These are phyloP conservation scores for Penicillium brevicompactum DNA, from an alignment of 2,329 filamentous ascomycete species.

Conservation along the genomic window DNA sequence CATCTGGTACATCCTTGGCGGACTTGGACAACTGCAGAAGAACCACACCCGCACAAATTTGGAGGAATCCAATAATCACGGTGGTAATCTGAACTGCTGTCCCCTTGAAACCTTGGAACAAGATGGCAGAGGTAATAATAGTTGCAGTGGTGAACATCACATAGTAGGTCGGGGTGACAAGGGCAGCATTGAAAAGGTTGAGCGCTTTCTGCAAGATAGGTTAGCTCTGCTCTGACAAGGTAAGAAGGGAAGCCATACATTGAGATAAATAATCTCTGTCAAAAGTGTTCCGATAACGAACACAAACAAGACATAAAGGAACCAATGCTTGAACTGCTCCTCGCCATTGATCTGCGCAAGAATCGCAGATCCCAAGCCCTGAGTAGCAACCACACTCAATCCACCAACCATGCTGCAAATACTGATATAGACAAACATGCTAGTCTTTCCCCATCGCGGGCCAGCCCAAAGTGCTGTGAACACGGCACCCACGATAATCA, in stretches of 20 bases:
- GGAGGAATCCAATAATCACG: constrained; percentile 88
- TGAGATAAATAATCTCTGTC: constrained; percentile 93
- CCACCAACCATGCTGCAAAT: constrained; percentile 96
- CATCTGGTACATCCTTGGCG: constrained; percentile 93
- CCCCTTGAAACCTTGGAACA: constrained; percentile 94
- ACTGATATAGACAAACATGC: constrained; percentile 95
- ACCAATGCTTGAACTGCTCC: constrained; percentile 96
- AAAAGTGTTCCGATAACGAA: constrained; percentile 88
- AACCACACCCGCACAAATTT: constrained; percentile 90
- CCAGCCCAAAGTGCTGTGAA: constrained; percentile 78
- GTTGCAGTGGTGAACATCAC: constrained; percentile 97
- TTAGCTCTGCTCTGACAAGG: neutral
- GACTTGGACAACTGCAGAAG: constrained; percentile 96
- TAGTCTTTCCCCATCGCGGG: constrained; percentile 90
- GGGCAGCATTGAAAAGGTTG: constrained; percentile 92
- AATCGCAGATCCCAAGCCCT: constrained; percentile 88
- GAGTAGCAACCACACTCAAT: constrained; percentile 90
- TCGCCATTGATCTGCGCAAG: constrained; percentile 80
- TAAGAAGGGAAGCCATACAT: constrained; percentile 64
- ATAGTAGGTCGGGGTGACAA: constrained; percentile 98
- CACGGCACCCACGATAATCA: constrained; percentile 73
- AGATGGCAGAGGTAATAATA: constrained; percentile 87
- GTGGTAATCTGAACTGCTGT: constrained; percentile 78
- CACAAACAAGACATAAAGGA: constrained; percentile 85
- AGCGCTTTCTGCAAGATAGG: constrained; percentile 78